Evolutionary conservation across 495 filamentous ascomycete species (phyloP).

Genomic region (Aspergillus bertholletiae): DNA sequence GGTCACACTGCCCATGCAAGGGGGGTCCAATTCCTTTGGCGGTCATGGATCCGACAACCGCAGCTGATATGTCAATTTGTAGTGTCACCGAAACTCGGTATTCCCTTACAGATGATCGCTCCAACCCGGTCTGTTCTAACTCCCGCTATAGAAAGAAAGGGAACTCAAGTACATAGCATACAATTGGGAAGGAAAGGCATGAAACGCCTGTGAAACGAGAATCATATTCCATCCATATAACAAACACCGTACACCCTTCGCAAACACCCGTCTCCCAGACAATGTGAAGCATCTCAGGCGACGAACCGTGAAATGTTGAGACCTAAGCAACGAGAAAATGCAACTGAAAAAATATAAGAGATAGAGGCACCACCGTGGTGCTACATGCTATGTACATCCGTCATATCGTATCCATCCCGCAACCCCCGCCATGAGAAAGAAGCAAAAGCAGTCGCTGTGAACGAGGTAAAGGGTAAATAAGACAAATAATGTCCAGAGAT

Average conservation of each 20-base stretch:
- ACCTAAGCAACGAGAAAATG: constrained; percentile 4
- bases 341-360: constrained; percentile 15
- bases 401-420: constrained; percentile 20
- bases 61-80: background rate
- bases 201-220: background rate
- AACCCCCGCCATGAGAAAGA: constrained; percentile 1
- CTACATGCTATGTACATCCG: constrained; percentile 26
- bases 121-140: background rate
- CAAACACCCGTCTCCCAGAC: constrained; percentile 19
- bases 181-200: background rate
- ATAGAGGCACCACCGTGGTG: constrained; percentile 5
- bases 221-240: constrained; percentile 17
- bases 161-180: too few species aligned
- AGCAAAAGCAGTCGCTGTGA: constrained; percentile 1
- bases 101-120: background rate
- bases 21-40: background rate
- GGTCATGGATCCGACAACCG: background rate
- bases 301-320: constrained; percentile 9
- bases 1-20: background rate
- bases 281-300: constrained; percentile 13
- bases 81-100: background rate
- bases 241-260: constrained; percentile 26
- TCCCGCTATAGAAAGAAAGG: background rate
- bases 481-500: background rate
- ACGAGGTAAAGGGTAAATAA: constrained; percentile 2